These are phyloP conservation scores for Akanthomyces uredinophilus DNA, from an alignment of 2,329 filamentous ascomycete genomes.

Conservation along the genomic window DNA sequence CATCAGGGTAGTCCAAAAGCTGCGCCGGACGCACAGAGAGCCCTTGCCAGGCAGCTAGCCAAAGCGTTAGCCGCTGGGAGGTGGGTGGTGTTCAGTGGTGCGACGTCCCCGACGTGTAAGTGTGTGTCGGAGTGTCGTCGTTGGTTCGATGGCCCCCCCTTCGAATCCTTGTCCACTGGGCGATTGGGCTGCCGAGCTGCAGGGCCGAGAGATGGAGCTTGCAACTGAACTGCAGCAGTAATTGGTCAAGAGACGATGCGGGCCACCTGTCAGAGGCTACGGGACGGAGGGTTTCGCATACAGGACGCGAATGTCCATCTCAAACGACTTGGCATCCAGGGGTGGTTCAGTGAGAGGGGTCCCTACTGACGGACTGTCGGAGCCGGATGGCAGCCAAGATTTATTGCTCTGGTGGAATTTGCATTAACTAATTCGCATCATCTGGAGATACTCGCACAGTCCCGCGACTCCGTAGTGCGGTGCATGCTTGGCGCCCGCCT, in stretches of 20 bases:
- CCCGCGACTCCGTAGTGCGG: no score
- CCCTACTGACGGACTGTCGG: background rate
- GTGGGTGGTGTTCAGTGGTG: background rate
- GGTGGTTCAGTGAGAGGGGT: background rate
- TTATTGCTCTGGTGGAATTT: background rate
- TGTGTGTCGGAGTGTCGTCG: background rate
- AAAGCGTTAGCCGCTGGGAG: background rate
- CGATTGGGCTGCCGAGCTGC: no score
- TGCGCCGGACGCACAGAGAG: background rate
- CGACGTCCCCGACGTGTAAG: background rate
- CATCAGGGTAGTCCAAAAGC: background rate
- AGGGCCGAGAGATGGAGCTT: no score
- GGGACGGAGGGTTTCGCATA: constrained; percentile 1
- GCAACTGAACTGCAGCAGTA: background rate
- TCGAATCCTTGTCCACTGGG: no score
- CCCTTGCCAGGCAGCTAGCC: background rate
- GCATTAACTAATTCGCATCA: background rate
- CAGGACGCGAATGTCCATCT: background rate
- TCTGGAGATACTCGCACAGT: no score
- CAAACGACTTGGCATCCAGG: constrained; percentile 9
- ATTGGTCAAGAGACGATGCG: background rate
- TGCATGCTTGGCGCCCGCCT: background rate
- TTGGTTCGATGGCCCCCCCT: background rate
- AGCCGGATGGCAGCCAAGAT: background rate
- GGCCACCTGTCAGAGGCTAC: constrained; percentile 6